Evolutionary conservation across 2,329 filamentous ascomycete genomes (phyloP).

Genomic region (Trichoderma endophyticum): DNA sequence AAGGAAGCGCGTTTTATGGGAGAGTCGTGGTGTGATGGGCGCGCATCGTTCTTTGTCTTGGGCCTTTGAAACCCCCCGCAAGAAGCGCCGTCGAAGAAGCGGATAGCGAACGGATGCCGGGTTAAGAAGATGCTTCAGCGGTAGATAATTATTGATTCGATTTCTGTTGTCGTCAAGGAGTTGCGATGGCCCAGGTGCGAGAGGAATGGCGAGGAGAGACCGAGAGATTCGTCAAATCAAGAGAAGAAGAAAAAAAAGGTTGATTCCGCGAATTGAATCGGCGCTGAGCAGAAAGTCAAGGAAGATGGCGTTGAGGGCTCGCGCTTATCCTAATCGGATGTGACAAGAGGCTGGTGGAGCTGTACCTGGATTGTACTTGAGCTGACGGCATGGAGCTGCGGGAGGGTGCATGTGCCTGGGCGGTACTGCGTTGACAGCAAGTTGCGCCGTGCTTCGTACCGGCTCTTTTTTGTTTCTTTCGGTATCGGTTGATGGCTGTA

Average conservation of each 20-base stretch:
- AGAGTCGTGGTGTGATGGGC: constrained; percentile 11
- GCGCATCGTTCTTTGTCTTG: constrained; percentile 15
- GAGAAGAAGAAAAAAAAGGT: not conserved
- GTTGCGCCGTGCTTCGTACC: not conserved
- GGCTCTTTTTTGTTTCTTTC: not conserved
- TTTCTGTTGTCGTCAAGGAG: not conserved
- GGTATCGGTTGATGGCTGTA: not conserved
- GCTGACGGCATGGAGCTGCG: not conserved
- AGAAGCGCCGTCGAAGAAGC: not conserved
- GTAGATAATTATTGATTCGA: not conserved
- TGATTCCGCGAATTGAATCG: not conserved
- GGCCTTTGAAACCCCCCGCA: not conserved
- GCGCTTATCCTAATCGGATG: constrained; percentile 16
- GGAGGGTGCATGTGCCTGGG: not conserved
- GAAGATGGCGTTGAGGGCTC: constrained; percentile 9
- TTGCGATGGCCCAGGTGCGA: not conserved
- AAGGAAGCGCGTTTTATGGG: constrained; percentile 15
- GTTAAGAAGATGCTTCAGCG: not conserved
- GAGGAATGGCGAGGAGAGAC: not conserved
- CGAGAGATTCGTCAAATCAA: not conserved
- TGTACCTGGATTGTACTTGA: constrained; percentile 10
- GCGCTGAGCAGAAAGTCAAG: constrained; percentile 5
- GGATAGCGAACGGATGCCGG: not conserved
- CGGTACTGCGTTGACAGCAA: constrained; percentile 5
- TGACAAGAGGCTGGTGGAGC: constrained; percentile 6